These are phyloP conservation scores for Sugiyamaella japonica DNA, from an alignment of 1,139 yeast genomes.

Conservation along the genomic window DNA sequence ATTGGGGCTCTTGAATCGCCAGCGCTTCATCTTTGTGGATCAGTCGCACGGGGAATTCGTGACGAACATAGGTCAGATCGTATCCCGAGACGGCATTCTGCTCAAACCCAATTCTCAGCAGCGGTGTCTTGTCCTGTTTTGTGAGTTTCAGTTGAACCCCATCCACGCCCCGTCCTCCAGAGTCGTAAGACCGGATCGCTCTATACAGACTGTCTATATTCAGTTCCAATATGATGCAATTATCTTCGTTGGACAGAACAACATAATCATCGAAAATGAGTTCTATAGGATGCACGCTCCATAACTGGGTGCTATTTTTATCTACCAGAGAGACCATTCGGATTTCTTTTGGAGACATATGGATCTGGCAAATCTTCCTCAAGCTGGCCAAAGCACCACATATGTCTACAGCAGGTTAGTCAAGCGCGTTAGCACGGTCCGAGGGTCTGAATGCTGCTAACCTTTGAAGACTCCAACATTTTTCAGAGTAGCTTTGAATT, in stretches of 20 bases:
- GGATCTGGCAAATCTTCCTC: constrained; percentile 31
- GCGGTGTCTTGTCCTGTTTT: constrained; percentile 30
- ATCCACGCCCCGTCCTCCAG: constrained; percentile 20
- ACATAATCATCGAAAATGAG: constrained; percentile 22
- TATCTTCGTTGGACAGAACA: constrained; percentile 21
- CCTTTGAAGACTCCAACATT: constrained; percentile 10
- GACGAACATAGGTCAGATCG: constrained; percentile 28
- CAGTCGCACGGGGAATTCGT: constrained; percentile 35
- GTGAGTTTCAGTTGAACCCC: constrained; percentile 28
- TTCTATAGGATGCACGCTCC: constrained; percentile 26
- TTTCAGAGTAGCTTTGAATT: constrained; percentile 7
- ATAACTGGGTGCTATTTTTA: constrained; percentile 30
- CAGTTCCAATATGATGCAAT: constrained; percentile 29
- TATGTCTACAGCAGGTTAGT: constrained; percentile 26
- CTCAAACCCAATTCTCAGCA: constrained; percentile 27
- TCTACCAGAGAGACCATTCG: constrained; percentile 30
- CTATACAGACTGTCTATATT: constrained; percentile 29
- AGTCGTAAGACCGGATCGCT: constrained; percentile 29
- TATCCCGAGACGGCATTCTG: constrained; percentile 23
- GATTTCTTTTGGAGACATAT: constrained; percentile 24
- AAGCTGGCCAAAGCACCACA: constrained; percentile 31
- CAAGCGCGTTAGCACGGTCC: not conserved
- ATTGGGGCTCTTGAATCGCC: constrained; percentile 32
- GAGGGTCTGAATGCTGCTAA: too few relatives aligned
- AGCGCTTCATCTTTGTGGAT: constrained; percentile 25